Evolutionary conservation across 768 basidiomycete species (phyloP), one percentile per base, ranked within the genome.

Genomic region (Lactarius hatsudake): DNA sequence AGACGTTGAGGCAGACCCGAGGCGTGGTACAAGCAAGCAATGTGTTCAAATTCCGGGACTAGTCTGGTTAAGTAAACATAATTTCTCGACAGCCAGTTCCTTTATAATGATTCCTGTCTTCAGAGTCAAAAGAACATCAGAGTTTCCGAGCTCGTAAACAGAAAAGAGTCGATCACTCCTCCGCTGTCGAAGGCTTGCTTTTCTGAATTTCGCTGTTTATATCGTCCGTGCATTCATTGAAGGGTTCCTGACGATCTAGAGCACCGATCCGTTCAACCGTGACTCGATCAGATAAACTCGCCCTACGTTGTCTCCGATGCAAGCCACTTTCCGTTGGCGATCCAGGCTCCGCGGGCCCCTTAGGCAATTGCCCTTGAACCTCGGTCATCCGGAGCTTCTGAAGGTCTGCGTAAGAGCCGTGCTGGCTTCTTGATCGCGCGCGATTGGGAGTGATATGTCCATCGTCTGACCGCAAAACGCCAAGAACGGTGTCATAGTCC

Each of bases 401-500:
- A 60, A 94, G 76, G 77, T 94, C 88, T n/a, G 92, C 92, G 72
- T 90, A 94, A 26, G 90, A 91, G 57, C 84, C 86, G 66, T 85
- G 85, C 23, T 86, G 84, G 75, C 86, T 90, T 59, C 84, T 84
- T 32, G 80, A 76, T 72, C 84, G 86, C 71, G 74, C 71, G 45
- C 76, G 69, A 67, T 61, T 60, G 74, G 64, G 67, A 51, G 74
- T 71, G 68, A 70, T 69, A 64, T 73, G 73, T 61, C 84, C 84
- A 63, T 85, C 85, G 62, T 83, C 80, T 12, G 77, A 71, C 23
- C 82, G 82, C 62, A 94, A 77, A 68, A 87, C 81, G 12, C 87
- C 84, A 58, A 94, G 83, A 57, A 95, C 90, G 76, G 96, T 86
- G 75, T 96, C 94, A 75, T 96, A 96, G 77, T 96, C 94, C 48